These are phyloP conservation scores for Chlorella ohadii DNA, from an alignment of 139 green algal genomes.

Conservation along the genomic window DNA sequence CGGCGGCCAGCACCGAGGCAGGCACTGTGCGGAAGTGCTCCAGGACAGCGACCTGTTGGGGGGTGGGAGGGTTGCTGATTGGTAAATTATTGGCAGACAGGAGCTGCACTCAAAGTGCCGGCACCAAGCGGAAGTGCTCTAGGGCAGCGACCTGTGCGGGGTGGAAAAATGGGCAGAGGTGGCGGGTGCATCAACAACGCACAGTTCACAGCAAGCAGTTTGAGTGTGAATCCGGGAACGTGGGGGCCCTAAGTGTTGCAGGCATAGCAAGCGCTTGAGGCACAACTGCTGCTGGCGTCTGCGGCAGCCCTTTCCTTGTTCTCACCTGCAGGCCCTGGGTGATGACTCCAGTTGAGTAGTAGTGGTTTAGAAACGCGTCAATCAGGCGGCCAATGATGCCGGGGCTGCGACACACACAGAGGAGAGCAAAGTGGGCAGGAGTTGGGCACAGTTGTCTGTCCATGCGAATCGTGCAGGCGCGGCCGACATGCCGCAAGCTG, in stretches of 20 bases:
- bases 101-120: no score
- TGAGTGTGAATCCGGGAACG: no score
- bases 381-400: constrained; percentile 21
- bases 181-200: background rate
- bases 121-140: constrained; percentile 51
- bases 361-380: constrained; percentile 44
- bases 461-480: no score
- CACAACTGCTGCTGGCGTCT: no score
- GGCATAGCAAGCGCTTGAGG: no score
- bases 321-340: background rate
- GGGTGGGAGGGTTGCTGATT: no score
- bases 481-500: no score
- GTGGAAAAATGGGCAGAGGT: background rate
- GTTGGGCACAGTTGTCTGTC: no score
- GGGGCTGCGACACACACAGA: background rate
- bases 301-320: no score
- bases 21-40: constrained; percentile 48
- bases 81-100: no score
- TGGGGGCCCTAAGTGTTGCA: no score
- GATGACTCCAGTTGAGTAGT: constrained; percentile 36
- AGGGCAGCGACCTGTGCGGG: constrained; percentile 48
- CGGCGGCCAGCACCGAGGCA: constrained; percentile 23
- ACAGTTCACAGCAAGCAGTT: background rate
- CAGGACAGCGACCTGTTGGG: constrained; percentile 49
- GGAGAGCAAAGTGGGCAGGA: no score